These are phyloP conservation scores for Epichloe typhina DNA, from an alignment of 2,329 filamentous ascomycete genomes.

Conservation along the genomic window DNA sequence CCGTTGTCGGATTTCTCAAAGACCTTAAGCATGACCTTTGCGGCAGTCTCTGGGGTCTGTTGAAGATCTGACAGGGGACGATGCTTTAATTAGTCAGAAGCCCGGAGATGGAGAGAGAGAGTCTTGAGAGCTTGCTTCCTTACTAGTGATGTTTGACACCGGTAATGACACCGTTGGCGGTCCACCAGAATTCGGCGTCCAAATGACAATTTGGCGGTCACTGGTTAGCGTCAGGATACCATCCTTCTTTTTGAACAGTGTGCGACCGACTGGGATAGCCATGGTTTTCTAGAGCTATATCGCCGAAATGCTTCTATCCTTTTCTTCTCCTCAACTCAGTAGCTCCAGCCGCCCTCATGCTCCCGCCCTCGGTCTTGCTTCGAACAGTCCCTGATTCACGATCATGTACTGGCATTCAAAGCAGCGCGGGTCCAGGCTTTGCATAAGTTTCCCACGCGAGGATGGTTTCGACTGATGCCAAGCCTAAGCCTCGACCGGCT, in stretches of 20 bases:
- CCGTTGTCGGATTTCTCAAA: constrained; percentile 55
- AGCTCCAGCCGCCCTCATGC: neutral
- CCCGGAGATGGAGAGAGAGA: neutral
- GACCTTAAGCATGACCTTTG: constrained; percentile 90
- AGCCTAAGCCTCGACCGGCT: neutral
- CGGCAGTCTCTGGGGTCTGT: constrained; percentile 75
- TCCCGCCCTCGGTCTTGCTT: neutral
- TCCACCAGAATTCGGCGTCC: constrained; percentile 58
- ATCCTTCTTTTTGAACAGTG: constrained; percentile 92
- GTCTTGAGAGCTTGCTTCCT: constrained; percentile 8
- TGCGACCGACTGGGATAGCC: constrained; percentile 50
- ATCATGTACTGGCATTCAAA: neutral
- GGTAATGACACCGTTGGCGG: constrained; percentile 55
- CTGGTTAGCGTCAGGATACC: constrained; percentile 64
- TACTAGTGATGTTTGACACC: constrained; percentile 72
- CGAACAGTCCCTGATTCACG: neutral
- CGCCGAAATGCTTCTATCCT: neutral
- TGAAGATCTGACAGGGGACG: constrained; percentile 56
- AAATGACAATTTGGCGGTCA: constrained; percentile 64
- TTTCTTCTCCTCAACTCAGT: neutral
- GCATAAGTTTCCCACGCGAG: neutral
- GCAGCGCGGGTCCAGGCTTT: neutral
- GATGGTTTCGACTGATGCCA: neutral
- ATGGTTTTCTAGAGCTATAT: constrained; percentile 22
- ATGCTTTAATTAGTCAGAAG: neutral